A percentile compares a stretch with the other conserved stretches of the same genome.
phyloP scores from a whole-genome alignment of 2,329 filamentous ascomycete species.

The Apiospora marii region DNA sequence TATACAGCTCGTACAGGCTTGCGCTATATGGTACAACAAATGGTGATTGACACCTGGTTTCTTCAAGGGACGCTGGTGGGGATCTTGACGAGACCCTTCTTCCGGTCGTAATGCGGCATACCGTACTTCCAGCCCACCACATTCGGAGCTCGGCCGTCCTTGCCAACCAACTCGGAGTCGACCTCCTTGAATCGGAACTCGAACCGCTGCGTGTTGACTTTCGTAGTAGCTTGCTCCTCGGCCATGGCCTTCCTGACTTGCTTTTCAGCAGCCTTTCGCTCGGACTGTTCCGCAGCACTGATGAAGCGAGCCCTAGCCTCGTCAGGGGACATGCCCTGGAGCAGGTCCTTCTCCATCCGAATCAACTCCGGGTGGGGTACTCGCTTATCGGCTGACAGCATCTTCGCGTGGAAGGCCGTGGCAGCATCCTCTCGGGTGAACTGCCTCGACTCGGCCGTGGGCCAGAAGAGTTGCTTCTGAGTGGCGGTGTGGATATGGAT shows the following conservation, averaged over 20 bases:
- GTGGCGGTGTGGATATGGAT: constrained; percentile 68
- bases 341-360: constrained; percentile 58
- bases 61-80: constrained; percentile 66
- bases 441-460: constrained; percentile 67
- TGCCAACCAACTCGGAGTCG: constrained; percentile 64
- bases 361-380: constrained; percentile 71
- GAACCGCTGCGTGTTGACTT: constrained; percentile 60
- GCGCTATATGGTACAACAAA: constrained; percentile 32
- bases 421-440: constrained; percentile 73
- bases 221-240: constrained; percentile 49
- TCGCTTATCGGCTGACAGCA: constrained; percentile 67
- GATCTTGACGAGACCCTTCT: constrained; percentile 72
- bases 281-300: constrained; percentile 47
- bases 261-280: constrained; percentile 51
- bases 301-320: constrained; percentile 53
- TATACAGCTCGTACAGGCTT: constrained; percentile 25
- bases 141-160: constrained; percentile 57
- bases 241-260: constrained; percentile 44
- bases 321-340: constrained; percentile 44
- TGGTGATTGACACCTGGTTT: neutral
- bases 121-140: constrained; percentile 71
- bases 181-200: constrained; percentile 70
- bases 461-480: constrained; percentile 70
- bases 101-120: constrained; percentile 67
- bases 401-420: constrained; percentile 65